Evolutionary conservation across 306 rosid species (phyloP).

Genomic region (Glycyrrhiza uralensis): DNA sequence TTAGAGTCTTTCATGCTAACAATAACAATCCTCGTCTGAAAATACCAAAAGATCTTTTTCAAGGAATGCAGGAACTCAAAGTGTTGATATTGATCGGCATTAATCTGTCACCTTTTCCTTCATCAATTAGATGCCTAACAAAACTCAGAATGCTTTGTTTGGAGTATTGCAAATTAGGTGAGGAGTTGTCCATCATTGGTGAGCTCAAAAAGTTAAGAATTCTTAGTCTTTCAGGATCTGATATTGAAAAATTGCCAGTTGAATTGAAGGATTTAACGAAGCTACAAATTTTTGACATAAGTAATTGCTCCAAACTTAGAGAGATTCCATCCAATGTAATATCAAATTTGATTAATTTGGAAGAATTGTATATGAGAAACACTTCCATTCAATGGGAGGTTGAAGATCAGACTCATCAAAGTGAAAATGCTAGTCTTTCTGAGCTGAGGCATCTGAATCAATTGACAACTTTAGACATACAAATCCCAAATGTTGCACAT

Average conservation of each 20-base stretch:
- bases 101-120: not conserved
- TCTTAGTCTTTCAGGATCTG: slow-evolving; percentile 36
- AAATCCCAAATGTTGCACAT: not conserved
- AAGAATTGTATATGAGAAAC: slow-evolving; percentile 40
- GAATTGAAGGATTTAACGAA: slow-evolving; percentile 29
- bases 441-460: slow-evolving; percentile 32
- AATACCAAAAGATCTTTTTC: slow-evolving; percentile 2
- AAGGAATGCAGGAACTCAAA: slow-evolving; percentile 15
- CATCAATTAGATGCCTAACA: slow-evolving; percentile 8
- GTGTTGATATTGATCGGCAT: slow-evolving; percentile 19
- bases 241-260: slow-evolving; percentile 22
- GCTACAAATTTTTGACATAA: slow-evolving; percentile 39
- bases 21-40: not conserved
- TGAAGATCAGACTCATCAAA: not conserved
- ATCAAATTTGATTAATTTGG: slow-evolving; percentile 32
- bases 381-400: slow-evolving; percentile 31
- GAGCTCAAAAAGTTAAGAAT: slow-evolving; percentile 36
- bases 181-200: slow-evolving; percentile 25
- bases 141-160: slow-evolving; percentile 33
- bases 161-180: slow-evolving; percentile 14
- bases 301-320: slow-evolving; percentile 31
- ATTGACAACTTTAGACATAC: slow-evolving; percentile 26
- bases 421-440: slow-evolving; percentile 9
- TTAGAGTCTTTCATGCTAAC: not conserved
- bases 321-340: slow-evolving; percentile 28